Evolutionary conservation across 2,329 filamentous ascomycete genomes (phyloP), one percentile per base, ranked within the genome.

Genomic region (Atkinsonella hypoxylon): DNA sequence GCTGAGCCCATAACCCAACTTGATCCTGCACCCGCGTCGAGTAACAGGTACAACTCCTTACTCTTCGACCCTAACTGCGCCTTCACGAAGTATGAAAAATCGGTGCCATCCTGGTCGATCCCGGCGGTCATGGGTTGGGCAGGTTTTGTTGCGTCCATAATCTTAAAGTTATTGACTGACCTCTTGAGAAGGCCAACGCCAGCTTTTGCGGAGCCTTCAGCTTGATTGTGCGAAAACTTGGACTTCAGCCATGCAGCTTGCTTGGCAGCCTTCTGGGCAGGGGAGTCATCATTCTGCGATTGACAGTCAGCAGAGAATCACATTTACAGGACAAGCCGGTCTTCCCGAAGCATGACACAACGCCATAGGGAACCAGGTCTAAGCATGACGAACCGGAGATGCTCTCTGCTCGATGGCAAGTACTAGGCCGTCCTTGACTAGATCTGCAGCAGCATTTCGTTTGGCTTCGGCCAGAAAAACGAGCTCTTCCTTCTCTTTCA

Each of bases 1-100:
- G 75, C 69, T 15, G 79, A 72, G 31, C 83, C 79, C 79, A 93
- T 93, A 18, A 95, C 79, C 89, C 89, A 95, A 12, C 83, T 89
- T 52, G 87, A 88, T 20, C 78, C 78, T 39, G 81, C 80, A 26
- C 82, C 82, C 8, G 81, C 83, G 61, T 85, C 82, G 51, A 85
- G 67, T 26, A 85, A 72, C 75, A 85, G 77, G 57, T 77, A 78
- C 56, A 84, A 57, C 1, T 72, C 62, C 55, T 76, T 78, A 41
- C 66, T 65, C 13, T 70, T 65, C 3, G 80, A 79, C 13, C 82
- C 82, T 15, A 85, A 61, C 34, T 68, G 58, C 15, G 76, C 77
- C 59, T 79, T 65, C 42, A 80, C 65, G 57, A 85, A 84, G 64
- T 85, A 85, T 1, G 80, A 81, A 56, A 76, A 81, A 59, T 85